A percentile compares a stretch with the other conserved stretches of the same genome.
These are phyloP conservation scores for Exophiala sideris DNA, from an alignment of 2,329 filamentous ascomycete species.

Conservation along the genomic window DNA sequence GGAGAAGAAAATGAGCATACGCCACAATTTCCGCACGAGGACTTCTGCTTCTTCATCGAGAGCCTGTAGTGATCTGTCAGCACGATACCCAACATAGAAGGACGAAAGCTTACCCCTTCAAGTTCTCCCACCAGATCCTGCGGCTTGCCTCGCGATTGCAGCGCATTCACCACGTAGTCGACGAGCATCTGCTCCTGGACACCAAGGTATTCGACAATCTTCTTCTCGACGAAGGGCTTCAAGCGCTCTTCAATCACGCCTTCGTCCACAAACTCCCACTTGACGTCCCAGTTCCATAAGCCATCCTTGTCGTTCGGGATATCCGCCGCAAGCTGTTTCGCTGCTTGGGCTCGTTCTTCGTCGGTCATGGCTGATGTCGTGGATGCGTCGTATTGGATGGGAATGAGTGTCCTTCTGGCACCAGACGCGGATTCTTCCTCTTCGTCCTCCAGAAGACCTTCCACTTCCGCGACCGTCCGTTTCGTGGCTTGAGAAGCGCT, in stretches of 20 bases:
- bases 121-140: slow-evolving; percentile 78
- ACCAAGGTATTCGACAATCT: slow-evolving; percentile 93
- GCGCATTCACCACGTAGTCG: slow-evolving; percentile 83
- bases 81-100: slow-evolving; percentile 31
- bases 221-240: slow-evolving; percentile 93
- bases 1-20: slow-evolving; percentile 97
- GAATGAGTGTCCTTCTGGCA: slow-evolving; percentile 71
- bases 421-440: slow-evolving; percentile 67
- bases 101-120: slow-evolving; percentile 63
- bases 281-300: slow-evolving; percentile 87
- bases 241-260: slow-evolving; percentile 78
- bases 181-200: slow-evolving; percentile 95
- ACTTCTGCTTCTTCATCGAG: slow-evolving; percentile 93
- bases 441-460: slow-evolving; percentile 91
- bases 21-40: slow-evolving; percentile 94
- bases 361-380: slow-evolving; percentile 70
- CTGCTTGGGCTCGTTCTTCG: slow-evolving; percentile 80
- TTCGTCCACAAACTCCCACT: slow-evolving; percentile 88
- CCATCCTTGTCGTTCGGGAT: slow-evolving; percentile 84
- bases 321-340: slow-evolving; percentile 77
- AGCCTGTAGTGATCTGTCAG: slow-evolving; percentile 51
- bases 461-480: slow-evolving; percentile 84
- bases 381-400: slow-evolving; percentile 75
- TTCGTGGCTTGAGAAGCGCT: slow-evolving; percentile 50
- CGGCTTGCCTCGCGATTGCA: slow-evolving; percentile 72